Evolutionary conservation across 352 stramenopile genomes (phyloP), one percentile per base, ranked within the genome.

Genomic region (Pythium sp.): DNA sequence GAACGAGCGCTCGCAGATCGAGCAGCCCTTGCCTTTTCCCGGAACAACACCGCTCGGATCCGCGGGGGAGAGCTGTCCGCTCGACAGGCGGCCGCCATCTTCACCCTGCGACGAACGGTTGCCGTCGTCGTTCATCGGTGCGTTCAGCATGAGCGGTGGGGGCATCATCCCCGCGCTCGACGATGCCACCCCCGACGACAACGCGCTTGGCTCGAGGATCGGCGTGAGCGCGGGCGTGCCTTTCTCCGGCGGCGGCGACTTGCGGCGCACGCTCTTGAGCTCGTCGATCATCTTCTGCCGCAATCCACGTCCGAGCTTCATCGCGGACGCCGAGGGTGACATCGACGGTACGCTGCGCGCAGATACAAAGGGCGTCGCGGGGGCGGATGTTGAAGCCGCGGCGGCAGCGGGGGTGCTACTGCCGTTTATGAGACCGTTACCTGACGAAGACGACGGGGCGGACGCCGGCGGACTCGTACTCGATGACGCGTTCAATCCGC

Each of bases 1-100:
- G 64, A 93, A 93, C 28, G 85, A 89, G 2, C 82, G 81, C 59
- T 91, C 81, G 63, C 85, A 93, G 47, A 89, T 79, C 15, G 72
- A 77, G 60, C 85, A 93, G 32, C 72, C 73, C n/a, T 77, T 77
- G 24, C 51, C 41, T 58, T 73, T 64, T 43, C 54, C 12, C 9
- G 60, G 62, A 20, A 24, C 32, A 5, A 24, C 34, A 14, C 51
- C 63, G 26, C 20, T 65, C 9, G 47, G 56, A 9, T 65, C 57
- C 1, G 30, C 61, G 22, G 65, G 64, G 22, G 64, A 70, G n/a
- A 70, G 46, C 57, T 70, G 64, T 3, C 57, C 65, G 32, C 43
- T 34, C 24, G 54, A 69, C 12, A 64, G 24, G 7, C 62, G 58
- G 2, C 46, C 56, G 43, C 32, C 47, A 11, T 64, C 63, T 14